Percentiles rank a stretch among this genome's conserved stretches.
These are phyloP conservation scores for Yamagishiella unicocca DNA, from an alignment of 139 green algal species.

Conservation along the genomic window DNA sequence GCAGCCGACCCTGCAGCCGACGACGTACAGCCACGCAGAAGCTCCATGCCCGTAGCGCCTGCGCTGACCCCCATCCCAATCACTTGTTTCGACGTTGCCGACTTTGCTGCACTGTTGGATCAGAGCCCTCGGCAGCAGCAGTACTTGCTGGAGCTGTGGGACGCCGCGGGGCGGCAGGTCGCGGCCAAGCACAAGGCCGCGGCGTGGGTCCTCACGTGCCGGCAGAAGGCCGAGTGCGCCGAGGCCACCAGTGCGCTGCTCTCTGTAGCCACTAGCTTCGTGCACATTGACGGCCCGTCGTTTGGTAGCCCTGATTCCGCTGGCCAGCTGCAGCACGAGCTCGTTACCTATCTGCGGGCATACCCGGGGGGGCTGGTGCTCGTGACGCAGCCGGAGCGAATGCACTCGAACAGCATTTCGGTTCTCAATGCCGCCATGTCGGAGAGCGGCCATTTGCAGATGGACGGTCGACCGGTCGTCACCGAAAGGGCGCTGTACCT, in stretches of 20 bases:
- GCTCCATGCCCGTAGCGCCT: too few species aligned
- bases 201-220: constrained; percentile 16
- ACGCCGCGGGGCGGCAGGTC: not conserved
- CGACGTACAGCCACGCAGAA: too few species aligned
- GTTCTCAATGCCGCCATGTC: constrained; percentile 7
- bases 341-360: not conserved
- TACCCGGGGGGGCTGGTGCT: constrained; percentile 7
- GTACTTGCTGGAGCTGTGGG: constrained; percentile 5
- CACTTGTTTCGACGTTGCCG: not conserved
- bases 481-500: not conserved
- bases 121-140: not conserved
- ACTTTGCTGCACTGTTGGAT: not conserved
- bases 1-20: too few species aligned
- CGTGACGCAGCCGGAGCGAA: not conserved
- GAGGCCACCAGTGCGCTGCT: not conserved
- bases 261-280: not conserved
- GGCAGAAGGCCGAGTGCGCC: not conserved
- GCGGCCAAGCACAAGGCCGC: constrained; percentile 26
- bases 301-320: not conserved
- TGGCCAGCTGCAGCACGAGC: constrained; percentile 7
- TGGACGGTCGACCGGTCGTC: not conserved
- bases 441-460: constrained; percentile 29
- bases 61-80: not conserved
- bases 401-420: constrained; percentile 37
- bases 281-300: not conserved